These are phyloP conservation scores for Alternaria gansuensis DNA, from an alignment of 2,329 filamentous ascomycete genomes.

Conservation along the genomic window DNA sequence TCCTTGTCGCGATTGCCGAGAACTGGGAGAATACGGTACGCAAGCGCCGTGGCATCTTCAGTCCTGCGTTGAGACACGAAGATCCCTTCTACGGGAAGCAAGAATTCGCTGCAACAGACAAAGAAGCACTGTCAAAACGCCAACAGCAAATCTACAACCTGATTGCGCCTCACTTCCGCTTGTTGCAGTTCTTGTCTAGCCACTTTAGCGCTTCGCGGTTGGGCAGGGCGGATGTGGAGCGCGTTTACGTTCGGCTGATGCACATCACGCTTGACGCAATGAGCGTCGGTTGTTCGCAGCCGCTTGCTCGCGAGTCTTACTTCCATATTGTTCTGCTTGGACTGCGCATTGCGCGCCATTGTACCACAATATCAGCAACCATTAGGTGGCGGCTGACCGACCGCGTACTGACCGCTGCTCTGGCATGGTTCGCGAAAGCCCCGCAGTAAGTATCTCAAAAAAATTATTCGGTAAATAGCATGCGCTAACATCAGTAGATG, in stretches of 20 bases:
- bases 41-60: conserved; percentile 82
- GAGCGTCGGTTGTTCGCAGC: conserved; percentile 71
- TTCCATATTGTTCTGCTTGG: conserved; percentile 88
- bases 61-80: conserved; percentile 70
- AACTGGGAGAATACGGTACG: conserved; percentile 89
- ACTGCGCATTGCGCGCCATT: conserved; percentile 77
- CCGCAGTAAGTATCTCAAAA: conserved; percentile 64
- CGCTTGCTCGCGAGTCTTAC: conserved; percentile 88
- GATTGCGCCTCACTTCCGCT: conserved; percentile 83
- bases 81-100: conserved; percentile 92
- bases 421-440: conserved; percentile 86
- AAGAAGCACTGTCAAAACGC: conserved; percentile 74
- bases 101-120: conserved; percentile 92
- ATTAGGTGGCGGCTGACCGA: conserved; percentile 88
- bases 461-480: neutral
- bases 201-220: conserved; percentile 95
- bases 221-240: conserved; percentile 81
- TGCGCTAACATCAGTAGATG: conserved; percentile 62
- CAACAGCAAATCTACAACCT: conserved; percentile 83
- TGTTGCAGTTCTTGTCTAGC: conserved; percentile 89
- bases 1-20: conserved; percentile 85
- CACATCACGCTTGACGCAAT: conserved; percentile 80
- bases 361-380: conserved; percentile 69
- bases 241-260: conserved; percentile 82
- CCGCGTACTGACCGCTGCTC: conserved; percentile 81